Conservation (phyloP, 2,329 filamentous ascomycete genomes). For the Didymella pinodella region DNA sequence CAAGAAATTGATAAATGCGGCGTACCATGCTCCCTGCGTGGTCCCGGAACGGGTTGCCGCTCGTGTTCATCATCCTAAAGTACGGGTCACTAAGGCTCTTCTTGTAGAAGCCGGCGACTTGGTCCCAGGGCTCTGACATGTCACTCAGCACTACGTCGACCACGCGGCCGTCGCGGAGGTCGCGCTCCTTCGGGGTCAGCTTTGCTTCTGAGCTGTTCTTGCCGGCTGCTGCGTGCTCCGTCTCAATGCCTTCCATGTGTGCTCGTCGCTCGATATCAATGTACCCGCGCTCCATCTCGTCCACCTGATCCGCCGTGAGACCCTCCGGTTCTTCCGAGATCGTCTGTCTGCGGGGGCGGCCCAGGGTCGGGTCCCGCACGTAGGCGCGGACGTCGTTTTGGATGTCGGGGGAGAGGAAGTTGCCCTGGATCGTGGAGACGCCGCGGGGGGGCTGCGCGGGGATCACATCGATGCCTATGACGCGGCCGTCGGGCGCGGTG, state of each 20-base stretch:
- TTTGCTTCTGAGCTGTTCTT: constrained; percentile 35
- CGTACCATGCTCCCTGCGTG: constrained; percentile 94
- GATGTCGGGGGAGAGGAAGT: constrained; percentile 82
- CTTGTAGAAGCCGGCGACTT: constrained; percentile 78
- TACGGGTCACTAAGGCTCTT: constrained; percentile 95
- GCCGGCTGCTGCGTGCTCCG: constrained; percentile 19
- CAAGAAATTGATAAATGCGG: background rate
- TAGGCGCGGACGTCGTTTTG: constrained; percentile 79
- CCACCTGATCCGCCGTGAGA: constrained; percentile 51
- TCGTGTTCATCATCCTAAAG: constrained; percentile 99
- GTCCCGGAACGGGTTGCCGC: constrained; percentile 83
- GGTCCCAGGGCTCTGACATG: constrained; percentile 97
- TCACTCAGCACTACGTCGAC: constrained; percentile 97
- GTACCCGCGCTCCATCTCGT: constrained; percentile 63
- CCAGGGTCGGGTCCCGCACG: constrained; percentile 69
- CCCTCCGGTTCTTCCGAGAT: constrained; percentile 37
- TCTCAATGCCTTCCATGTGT: constrained; percentile 42
- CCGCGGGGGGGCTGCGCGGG: constrained; percentile 89
- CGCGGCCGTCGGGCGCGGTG: constrained; percentile 77
- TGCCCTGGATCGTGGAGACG: constrained; percentile 93
- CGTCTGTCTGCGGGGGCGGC: constrained; percentile 56
- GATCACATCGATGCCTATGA: constrained; percentile 93
- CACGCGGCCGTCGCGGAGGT: constrained; percentile 60
- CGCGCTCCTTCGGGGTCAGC: constrained; percentile 44
- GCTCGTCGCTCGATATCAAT: constrained; percentile 69